Conservation (phyloP, 1,284 basidiomycete species). For the Termitomyces sp. region DNA sequence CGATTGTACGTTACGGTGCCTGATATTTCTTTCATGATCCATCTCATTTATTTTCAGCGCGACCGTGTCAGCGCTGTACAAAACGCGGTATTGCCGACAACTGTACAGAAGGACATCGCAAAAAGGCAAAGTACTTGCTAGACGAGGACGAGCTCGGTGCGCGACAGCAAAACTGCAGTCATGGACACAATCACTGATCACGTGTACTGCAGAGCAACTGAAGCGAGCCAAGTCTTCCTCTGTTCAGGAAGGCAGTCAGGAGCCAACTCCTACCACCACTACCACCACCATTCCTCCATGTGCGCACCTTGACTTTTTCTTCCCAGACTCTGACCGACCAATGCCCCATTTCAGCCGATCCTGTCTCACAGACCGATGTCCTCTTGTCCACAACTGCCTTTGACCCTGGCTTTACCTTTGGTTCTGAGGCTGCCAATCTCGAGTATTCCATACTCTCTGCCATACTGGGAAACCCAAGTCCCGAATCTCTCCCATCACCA, state of each 20-base stretch:
- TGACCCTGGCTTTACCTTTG: conserved; percentile 66
- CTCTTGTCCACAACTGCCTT: conserved; percentile 55
- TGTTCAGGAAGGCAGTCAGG: conserved; percentile 25
- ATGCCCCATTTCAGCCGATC: conserved; percentile 31
- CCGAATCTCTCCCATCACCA: conserved; percentile 45
- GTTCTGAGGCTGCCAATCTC: conserved; percentile 83
- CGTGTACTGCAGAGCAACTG: conserved; percentile 49
- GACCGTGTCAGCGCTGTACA: conserved; percentile 91
- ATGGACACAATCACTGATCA: conserved; percentile 30
- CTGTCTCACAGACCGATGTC: conserved; percentile 50
- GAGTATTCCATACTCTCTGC: conserved; percentile 90
- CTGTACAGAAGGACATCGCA: conserved; percentile 92
- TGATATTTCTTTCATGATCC: conserved; percentile 16
- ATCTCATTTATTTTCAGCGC: conserved; percentile 48
- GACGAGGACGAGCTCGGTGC: conserved; percentile 88
- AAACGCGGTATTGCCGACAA: conserved; percentile 88
- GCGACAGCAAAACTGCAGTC: conserved; percentile 23
- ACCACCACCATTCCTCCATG: conserved; percentile 24
- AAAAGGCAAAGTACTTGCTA: conserved; percentile 96
- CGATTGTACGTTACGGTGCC: conserved; percentile 64
- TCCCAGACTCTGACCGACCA: conserved; percentile 14
- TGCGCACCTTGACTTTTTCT: conserved; percentile 19
- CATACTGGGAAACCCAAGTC: conserved; percentile 79
- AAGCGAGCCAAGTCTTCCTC: conserved; percentile 47
- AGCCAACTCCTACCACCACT: conserved; percentile 19